A percentile compares a stretch with the other conserved stretches of the same genome.
Evolutionary conservation across 495 filamentous ascomycete genomes (phyloP).

Genomic region (Tuber aestivum): DNA sequence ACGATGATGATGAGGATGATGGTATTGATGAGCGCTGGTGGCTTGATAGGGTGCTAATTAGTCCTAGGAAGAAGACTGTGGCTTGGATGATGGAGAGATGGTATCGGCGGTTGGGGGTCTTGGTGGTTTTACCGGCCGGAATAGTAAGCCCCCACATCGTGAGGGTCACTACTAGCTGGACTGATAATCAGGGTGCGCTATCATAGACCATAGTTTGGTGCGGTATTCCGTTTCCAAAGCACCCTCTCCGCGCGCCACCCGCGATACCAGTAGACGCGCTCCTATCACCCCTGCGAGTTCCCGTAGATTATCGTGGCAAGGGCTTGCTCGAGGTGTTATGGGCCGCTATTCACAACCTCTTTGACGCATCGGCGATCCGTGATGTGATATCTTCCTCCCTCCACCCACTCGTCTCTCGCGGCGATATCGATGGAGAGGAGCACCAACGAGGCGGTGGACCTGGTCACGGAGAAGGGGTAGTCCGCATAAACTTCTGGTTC

Average conservation of each 20-base stretch:
- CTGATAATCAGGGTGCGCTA: not conserved
- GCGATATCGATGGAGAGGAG: constrained; percentile 13
- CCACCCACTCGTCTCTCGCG: constrained; percentile 9
- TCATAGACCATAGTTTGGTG: constrained; percentile 56
- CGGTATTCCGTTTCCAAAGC: constrained; percentile 59
- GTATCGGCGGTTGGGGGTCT: constrained; percentile 54
- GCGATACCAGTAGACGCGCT: constrained; percentile 34
- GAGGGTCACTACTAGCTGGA: not conserved
- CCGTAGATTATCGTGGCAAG: not conserved
- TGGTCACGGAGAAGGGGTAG: constrained; percentile 56
- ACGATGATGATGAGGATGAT: constrained; percentile 42
- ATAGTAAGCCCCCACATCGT: constrained; percentile 47
- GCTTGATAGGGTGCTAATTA: constrained; percentile 51
- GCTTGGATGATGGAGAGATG: constrained; percentile 52
- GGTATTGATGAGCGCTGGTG: constrained; percentile 39
- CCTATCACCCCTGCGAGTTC: not conserved
- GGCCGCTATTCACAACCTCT: constrained; percentile 24
- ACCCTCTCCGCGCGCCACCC: constrained; percentile 44
- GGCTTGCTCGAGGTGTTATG: constrained; percentile 2
- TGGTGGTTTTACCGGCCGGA: constrained; percentile 54
- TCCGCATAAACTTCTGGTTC: constrained; percentile 63
- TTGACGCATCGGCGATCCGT: constrained; percentile 28
- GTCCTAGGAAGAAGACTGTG: constrained; percentile 53
- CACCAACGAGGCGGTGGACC: constrained; percentile 47
- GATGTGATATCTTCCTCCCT: constrained; percentile 28